A percentile compares a stretch with the other conserved stretches of the same genome.
Conservation (phyloP, 106 monocot species). For the Vanilla planifolia region DNA sequence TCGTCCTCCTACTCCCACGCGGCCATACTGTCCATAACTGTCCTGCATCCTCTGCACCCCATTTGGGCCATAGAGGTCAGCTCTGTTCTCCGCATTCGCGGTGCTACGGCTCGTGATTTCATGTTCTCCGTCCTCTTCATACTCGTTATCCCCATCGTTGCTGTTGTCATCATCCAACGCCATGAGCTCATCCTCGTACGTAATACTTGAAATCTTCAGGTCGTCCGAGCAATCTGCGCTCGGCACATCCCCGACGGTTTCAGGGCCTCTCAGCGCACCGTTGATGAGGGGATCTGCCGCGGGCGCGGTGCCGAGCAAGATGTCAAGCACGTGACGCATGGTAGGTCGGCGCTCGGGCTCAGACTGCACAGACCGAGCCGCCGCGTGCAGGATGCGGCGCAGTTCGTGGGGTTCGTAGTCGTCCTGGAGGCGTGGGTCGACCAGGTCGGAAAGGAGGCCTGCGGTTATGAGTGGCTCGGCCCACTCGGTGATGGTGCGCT, state of each 20-base stretch:
- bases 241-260: too few relatives aligned
- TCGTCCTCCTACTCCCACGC: neutral
- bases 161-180: constrained; percentile 11
- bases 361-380: constrained; percentile 27
- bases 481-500: constrained; percentile 45
- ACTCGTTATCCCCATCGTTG: neutral
- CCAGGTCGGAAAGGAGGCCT: constrained; percentile 19
- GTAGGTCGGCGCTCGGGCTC: constrained; percentile 33
- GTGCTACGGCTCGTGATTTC: neutral
- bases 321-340: constrained; percentile 23
- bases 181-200: constrained; percentile 1
- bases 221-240: neutral
- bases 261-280: constrained; percentile 5
- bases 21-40: neutral
- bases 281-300: neutral
- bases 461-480: constrained; percentile 32
- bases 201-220: neutral
- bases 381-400: constrained; percentile 18
- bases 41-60: constrained; percentile 14
- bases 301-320: neutral
- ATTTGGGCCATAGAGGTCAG: too few relatives aligned
- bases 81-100: neutral
- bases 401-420: constrained; percentile 25
- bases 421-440: constrained; percentile 22
- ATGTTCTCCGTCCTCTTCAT: neutral